These are phyloP conservation scores for Phanerochaete carnosa DNA, from an alignment of 768 basidiomycete species.

Conservation along the genomic window DNA sequence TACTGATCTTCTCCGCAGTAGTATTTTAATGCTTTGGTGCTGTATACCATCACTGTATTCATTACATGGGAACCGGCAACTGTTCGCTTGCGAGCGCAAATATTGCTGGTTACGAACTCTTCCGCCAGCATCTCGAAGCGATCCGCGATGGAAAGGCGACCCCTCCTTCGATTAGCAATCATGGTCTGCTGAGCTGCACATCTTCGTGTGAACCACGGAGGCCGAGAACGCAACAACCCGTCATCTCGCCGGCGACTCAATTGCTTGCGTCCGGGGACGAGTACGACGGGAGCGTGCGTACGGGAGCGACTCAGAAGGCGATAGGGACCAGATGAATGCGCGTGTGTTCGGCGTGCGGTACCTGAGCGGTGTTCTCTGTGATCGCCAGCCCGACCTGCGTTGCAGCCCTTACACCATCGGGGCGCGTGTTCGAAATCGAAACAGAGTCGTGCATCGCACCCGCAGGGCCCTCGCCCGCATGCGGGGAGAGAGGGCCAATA, in stretches of 20 bases:
- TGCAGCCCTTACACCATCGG: too few species aligned
- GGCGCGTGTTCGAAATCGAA: background rate
- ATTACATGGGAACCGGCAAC: background rate
- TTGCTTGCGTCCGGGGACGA: background rate
- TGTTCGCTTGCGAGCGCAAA: background rate
- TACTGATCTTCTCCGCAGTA: too few species aligned
- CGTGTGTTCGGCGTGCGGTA: conserved; percentile 2
- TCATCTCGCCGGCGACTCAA: background rate
- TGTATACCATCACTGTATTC: background rate
- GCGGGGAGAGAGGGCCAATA: background rate
- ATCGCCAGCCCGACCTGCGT: background rate
- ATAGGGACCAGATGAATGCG: background rate
- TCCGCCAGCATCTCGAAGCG: too few species aligned
- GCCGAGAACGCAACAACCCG: background rate
- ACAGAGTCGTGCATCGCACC: background rate
- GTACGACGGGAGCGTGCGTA: background rate
- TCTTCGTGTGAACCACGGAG: background rate
- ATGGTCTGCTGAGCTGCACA: background rate
- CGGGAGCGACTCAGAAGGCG: background rate
- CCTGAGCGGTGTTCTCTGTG: conserved; percentile 6
- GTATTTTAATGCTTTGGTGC: background rate
- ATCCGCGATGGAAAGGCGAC: background rate
- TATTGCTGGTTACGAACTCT: too few species aligned
- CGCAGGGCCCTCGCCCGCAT: background rate
- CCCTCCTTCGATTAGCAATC: too few species aligned